These are phyloP conservation scores for Phalaenopsis hybrid DNA, from an alignment of 116 monocot genomes.

Conservation along the genomic window DNA sequence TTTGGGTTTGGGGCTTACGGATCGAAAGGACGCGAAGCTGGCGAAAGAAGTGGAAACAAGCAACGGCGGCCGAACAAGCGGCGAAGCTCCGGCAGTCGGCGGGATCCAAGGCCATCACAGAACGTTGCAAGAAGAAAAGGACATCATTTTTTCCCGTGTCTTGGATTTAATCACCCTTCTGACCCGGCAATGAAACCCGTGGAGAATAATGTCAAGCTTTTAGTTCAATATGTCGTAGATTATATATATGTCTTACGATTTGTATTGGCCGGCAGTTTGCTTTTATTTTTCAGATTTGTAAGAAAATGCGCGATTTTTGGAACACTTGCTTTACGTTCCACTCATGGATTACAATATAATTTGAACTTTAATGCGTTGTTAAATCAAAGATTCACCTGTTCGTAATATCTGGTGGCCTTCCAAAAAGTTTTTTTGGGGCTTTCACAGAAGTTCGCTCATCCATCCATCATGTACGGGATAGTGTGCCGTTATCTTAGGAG, in stretches of 20 bases:
- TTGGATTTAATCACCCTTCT: neutral
- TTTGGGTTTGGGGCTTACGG: constrained; percentile 6
- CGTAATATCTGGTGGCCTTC: no score
- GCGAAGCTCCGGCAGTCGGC: constrained; percentile 7
- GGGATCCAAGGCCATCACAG: neutral
- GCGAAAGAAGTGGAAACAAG: neutral
- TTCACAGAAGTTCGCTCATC: no score
- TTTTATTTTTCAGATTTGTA: neutral
- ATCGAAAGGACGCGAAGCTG: neutral
- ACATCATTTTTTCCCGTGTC: neutral
- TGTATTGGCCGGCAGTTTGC: neutral
- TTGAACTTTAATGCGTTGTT: no score
- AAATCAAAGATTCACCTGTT: no score
- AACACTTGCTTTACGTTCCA: neutral
- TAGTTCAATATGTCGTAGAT: neutral
- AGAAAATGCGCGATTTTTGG: neutral
- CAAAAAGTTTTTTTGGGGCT: no score
- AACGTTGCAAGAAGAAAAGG: neutral
- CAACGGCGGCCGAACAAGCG: neutral
- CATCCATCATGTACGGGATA: no score
- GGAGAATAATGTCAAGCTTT: constrained; percentile 1
- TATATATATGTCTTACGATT: neutral
- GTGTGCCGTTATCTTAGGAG: no score
- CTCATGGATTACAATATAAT: no score
- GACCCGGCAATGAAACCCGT: constrained; percentile 3